These are phyloP conservation scores for Mycena rebaudengoi DNA, from an alignment of 768 basidiomycete genomes.

Conservation along the genomic window DNA sequence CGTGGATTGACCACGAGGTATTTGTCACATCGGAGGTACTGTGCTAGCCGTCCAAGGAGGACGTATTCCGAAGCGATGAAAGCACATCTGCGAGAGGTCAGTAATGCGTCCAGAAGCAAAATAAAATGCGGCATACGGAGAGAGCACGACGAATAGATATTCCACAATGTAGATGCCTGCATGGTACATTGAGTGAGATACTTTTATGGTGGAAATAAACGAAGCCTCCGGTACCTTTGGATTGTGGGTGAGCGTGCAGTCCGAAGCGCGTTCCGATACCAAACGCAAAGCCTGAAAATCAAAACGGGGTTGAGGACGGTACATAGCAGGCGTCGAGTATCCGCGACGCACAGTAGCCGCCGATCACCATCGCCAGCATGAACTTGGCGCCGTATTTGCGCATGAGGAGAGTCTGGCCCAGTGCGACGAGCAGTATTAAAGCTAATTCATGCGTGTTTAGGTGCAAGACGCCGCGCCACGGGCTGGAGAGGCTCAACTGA, in stretches of 20 bases:
- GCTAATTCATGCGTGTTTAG: too few species aligned
- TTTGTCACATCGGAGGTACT: conserved; percentile 52
- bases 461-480: neutral
- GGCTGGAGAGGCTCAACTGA: conserved; percentile 44
- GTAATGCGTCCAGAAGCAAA: neutral
- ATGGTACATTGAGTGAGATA: neutral
- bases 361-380: conserved; percentile 71
- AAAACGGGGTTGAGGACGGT: neutral
- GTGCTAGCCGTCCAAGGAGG: conserved; percentile 68
- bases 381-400: conserved; percentile 58
- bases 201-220: neutral
- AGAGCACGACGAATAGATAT: conserved; percentile 68
- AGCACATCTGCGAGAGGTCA: conserved; percentile 51
- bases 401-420: conserved; percentile 54
- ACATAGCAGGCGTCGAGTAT: neutral
- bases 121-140: conserved; percentile 39
- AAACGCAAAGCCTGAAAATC: conserved; percentile 49
- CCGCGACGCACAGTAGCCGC: conserved; percentile 50
- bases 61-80: conserved; percentile 78
- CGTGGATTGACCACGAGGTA: conserved; percentile 59
- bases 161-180: conserved; percentile 57
- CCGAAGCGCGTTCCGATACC: conserved; percentile 67
- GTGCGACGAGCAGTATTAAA: conserved; percentile 49
- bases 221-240: conserved; percentile 36
- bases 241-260: conserved; percentile 61